Evolutionary conservation across 352 stramenopile genomes (phyloP).

Genomic region (Phytophthora citrophthora): DNA sequence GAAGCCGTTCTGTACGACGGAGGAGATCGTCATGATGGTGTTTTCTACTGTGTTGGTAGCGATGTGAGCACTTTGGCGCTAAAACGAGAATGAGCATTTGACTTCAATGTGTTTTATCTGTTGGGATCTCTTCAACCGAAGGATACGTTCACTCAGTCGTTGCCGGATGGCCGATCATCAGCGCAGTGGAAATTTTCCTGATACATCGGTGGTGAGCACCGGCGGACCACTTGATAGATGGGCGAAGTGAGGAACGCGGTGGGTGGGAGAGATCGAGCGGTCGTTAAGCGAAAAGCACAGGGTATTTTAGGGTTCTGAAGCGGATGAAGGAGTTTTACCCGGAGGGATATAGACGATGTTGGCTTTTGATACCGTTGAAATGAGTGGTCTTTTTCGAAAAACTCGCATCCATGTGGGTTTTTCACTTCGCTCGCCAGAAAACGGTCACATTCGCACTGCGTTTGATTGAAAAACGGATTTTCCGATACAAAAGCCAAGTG

Average conservation of each 20-base stretch:
- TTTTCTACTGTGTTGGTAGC: neutral
- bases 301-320: neutral
- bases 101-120: constrained; percentile 15
- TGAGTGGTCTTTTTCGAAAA: neutral
- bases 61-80: constrained; percentile 10
- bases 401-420: constrained; percentile 1
- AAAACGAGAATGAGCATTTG: constrained; percentile 24
- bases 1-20: constrained; percentile 38
- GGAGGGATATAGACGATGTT: neutral
- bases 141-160: constrained; percentile 14
- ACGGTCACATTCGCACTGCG: constrained; percentile 4
- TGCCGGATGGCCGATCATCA: constrained; percentile 1
- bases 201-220: constrained; percentile 12
- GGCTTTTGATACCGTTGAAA: no score
- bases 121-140: constrained; percentile 16
- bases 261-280: constrained; percentile 9
- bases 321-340: neutral
- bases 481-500: constrained; percentile 31
- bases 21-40: constrained; percentile 38
- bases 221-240: constrained; percentile 25
- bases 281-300: constrained; percentile 11
- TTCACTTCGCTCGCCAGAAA: constrained; percentile 8
- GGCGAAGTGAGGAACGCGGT: neutral
- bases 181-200: constrained; percentile 35
- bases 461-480: constrained; percentile 46